phyloP scores from a whole-genome alignment of 2,329 filamentous ascomycete genomes.

The Ophiostoma triangulosporum region DNA sequence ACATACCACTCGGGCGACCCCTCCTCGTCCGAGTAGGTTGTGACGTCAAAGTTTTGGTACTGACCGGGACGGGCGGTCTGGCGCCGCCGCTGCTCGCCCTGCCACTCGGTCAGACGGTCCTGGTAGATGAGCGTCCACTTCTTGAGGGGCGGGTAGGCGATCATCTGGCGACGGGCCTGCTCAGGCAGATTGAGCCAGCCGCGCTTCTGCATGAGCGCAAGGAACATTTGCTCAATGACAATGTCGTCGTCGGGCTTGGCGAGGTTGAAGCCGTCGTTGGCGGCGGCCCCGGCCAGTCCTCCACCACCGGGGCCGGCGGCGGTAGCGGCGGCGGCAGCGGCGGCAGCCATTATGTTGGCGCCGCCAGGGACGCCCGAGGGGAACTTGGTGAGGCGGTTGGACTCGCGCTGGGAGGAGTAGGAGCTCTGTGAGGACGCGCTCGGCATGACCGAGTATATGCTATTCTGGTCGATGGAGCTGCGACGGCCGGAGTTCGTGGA shows the following conservation, averaged over 20 bases:
- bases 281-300: constrained; percentile 15
- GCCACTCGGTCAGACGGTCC: constrained; percentile 82
- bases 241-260: constrained; percentile 66
- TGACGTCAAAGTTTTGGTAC: constrained; percentile 54
- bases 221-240: constrained; percentile 80
- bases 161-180: constrained; percentile 88
- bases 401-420: constrained; percentile 38
- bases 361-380: constrained; percentile 21
- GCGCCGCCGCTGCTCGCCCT: constrained; percentile 83
- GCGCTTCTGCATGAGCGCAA: constrained; percentile 90
- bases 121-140: constrained; percentile 98
- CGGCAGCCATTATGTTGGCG: neutral
- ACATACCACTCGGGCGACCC: constrained; percentile 98
- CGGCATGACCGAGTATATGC: constrained; percentile 41
- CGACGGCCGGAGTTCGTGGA: constrained; percentile 46
- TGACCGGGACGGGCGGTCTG: constrained; percentile 60
- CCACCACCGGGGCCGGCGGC: neutral
- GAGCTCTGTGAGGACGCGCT: constrained; percentile 44
- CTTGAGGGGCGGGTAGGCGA: constrained; percentile 84
- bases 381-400: constrained; percentile 43
- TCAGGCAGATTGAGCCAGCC: constrained; percentile 96
- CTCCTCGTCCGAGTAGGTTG: constrained; percentile 78
- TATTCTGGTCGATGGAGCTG: constrained; percentile 41
- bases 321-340: neutral
- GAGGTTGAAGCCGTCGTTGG: constrained; percentile 43